Conservation (phyloP, 1,139 yeast species). For the Lodderomyces pseudojiufengensis region DNA sequence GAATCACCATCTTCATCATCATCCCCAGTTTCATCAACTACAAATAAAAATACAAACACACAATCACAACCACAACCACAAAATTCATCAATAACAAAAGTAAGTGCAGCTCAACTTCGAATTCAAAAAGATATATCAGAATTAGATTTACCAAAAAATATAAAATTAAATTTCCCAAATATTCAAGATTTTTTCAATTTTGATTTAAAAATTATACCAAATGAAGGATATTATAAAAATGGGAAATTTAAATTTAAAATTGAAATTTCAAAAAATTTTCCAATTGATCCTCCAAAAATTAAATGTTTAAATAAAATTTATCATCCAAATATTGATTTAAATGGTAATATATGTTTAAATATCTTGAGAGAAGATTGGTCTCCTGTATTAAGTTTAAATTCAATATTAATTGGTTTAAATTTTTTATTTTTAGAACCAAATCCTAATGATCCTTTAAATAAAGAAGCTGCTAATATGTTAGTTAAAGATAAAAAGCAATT, state of each 20-base stretch:
- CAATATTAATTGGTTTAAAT: conserved; percentile 80
- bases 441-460: conserved; percentile 88
- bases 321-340: conserved; percentile 89
- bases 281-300: conserved; percentile 91
- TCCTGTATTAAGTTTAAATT: conserved; percentile 80
- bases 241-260: conserved; percentile 71
- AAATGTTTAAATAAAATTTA: conserved; percentile 68
- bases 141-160: conserved; percentile 63
- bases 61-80: too few relatives aligned
- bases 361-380: conserved; percentile 95
- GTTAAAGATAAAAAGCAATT: conserved; percentile 56
- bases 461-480: conserved; percentile 78
- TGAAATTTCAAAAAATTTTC: conserved; percentile 66
- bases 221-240: conserved; percentile 70
- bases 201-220: conserved; percentile 60
- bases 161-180: conserved; percentile 53
- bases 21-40: conserved; percentile 11
- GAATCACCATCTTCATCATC: conserved; percentile 7
- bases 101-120: conserved; percentile 52
- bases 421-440: conserved; percentile 88
- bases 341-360: conserved; percentile 89
- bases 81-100: conserved; percentile 18
- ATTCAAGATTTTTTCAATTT: conserved; percentile 60
- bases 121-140: conserved; percentile 64
- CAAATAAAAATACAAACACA: conserved; percentile 9